phyloP scores from a whole-genome alignment of 179 eudicot genomes.

The Camellia oleifera region DNA sequence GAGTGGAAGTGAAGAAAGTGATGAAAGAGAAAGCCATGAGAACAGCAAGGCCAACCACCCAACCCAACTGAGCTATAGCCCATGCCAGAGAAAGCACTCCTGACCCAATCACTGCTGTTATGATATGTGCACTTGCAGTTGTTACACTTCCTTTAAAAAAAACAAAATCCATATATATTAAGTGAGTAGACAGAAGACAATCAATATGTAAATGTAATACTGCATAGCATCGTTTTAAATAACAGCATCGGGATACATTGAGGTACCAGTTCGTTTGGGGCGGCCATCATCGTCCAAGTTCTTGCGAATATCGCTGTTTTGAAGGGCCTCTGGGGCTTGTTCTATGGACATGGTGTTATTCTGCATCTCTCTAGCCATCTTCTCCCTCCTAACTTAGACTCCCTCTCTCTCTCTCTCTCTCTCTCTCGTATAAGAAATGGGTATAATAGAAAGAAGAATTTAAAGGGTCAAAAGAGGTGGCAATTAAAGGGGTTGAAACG shows the following conservation, averaged over 20 bases:
- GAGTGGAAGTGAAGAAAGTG: slow-evolving; percentile 25
- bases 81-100: slow-evolving; percentile 31
- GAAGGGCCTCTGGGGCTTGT: slow-evolving; percentile 6
- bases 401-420: background rate
- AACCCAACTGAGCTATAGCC: slow-evolving; percentile 27
- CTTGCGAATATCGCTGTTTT: slow-evolving; percentile 9
- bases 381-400: background rate
- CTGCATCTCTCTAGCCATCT: slow-evolving; percentile 8
- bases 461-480: background rate
- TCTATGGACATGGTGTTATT: slow-evolving; percentile 20
- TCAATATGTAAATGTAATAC: no score
- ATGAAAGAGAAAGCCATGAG: slow-evolving; percentile 24
- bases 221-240: no score
- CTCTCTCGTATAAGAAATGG: background rate
- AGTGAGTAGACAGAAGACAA: no score
- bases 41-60: slow-evolving; percentile 21
- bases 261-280: slow-evolving; percentile 23
- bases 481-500: background rate
- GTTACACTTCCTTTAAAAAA: slow-evolving; percentile 16
- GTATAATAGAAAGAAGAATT: background rate
- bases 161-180: background rate
- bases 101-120: slow-evolving; percentile 30
- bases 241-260: background rate
- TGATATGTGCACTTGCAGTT: slow-evolving; percentile 29
- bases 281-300: slow-evolving; percentile 28